Percentiles rank a stretch among this genome's conserved stretches.
These are phyloP conservation scores for Agrocybe praecox DNA, from an alignment of 768 basidiomycete genomes.

Conservation along the genomic window DNA sequence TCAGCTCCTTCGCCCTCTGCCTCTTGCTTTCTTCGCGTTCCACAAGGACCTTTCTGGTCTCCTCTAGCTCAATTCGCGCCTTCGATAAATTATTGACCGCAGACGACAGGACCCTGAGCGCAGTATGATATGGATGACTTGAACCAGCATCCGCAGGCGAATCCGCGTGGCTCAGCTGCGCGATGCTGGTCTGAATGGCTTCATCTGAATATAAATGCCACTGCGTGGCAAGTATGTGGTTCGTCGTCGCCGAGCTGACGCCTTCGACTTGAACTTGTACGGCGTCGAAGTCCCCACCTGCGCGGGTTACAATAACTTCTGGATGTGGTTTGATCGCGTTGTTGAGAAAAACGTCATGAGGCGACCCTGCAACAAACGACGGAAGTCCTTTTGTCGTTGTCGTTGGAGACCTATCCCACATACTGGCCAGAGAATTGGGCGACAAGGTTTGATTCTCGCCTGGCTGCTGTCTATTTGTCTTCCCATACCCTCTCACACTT, in stretches of 20 bases:
- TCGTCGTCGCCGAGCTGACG: slow-evolving; percentile 31
- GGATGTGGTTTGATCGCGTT: slow-evolving; percentile 14
- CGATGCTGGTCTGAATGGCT: slow-evolving; percentile 65
- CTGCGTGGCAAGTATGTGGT: slow-evolving; percentile 61
- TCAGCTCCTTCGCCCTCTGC: slow-evolving; percentile 54
- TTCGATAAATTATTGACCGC: slow-evolving; percentile 62
- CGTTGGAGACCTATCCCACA: slow-evolving; percentile 36
- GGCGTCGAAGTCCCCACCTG: slow-evolving; percentile 32
- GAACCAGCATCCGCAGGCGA: slow-evolving; percentile 46
- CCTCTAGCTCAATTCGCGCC: slow-evolving; percentile 66
- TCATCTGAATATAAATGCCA: slow-evolving; percentile 85
- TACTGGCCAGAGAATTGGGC: slow-evolving; percentile 38
- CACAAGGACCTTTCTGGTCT: slow-evolving; percentile 47
- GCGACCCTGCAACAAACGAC: slow-evolving; percentile 46
- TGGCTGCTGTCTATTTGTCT: slow-evolving; percentile 34
- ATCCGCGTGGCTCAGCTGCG: slow-evolving; percentile 45
- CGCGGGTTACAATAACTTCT: slow-evolving; percentile 29
- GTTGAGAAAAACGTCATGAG: slow-evolving; percentile 26
- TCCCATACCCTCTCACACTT: slow-evolving; percentile 60
- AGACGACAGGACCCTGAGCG: slow-evolving; percentile 69
- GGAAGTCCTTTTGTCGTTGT: slow-evolving; percentile 21
- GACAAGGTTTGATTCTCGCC: slow-evolving; percentile 19
- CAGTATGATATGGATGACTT: slow-evolving; percentile 63
- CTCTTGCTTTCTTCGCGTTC: slow-evolving; percentile 56
- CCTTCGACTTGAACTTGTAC: slow-evolving; percentile 22